These are phyloP conservation scores for Melastoma malabathricum DNA, from an alignment of 345 rosid genomes.

Conservation along the genomic window DNA sequence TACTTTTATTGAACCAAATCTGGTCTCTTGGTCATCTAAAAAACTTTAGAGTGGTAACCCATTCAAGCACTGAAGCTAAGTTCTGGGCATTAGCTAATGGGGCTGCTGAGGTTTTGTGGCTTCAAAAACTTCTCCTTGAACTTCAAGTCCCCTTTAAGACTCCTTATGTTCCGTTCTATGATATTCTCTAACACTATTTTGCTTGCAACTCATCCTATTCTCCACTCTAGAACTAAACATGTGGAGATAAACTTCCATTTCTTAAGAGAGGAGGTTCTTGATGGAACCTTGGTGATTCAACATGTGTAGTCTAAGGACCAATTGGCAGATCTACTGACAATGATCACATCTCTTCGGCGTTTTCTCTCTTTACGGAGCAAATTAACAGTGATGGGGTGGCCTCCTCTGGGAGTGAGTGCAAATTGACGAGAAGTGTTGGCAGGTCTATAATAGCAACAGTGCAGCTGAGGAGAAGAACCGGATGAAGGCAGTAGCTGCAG, in stretches of 20 bases:
- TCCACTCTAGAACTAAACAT: background rate
- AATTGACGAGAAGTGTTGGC: no score
- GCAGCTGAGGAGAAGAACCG: no score
- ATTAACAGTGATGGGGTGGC: no score
- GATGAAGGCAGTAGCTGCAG: no score
- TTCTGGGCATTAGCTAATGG: slow-evolving; percentile 1
- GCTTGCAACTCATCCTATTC: background rate
- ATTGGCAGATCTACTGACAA: no score
- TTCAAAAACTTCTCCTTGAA: background rate
- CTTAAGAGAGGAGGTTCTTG: background rate
- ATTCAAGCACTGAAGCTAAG: slow-evolving; percentile 7
- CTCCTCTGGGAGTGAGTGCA: no score
- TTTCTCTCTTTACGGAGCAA: no score
- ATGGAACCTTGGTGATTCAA: no score
- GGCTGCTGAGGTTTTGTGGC: background rate
- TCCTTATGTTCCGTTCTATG: background rate
- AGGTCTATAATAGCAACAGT: no score
- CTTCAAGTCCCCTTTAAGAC: background rate
- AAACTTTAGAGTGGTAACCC: background rate
- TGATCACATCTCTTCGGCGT: no score
- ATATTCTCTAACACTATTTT: background rate
- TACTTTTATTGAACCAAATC: background rate
- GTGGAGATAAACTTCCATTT: background rate
- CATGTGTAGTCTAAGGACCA: no score
- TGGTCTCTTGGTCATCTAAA: slow-evolving; percentile 1